Evolutionary conservation across 352 stramenopile species (phyloP).

Genomic region (Thraustotheca clavata): DNA sequence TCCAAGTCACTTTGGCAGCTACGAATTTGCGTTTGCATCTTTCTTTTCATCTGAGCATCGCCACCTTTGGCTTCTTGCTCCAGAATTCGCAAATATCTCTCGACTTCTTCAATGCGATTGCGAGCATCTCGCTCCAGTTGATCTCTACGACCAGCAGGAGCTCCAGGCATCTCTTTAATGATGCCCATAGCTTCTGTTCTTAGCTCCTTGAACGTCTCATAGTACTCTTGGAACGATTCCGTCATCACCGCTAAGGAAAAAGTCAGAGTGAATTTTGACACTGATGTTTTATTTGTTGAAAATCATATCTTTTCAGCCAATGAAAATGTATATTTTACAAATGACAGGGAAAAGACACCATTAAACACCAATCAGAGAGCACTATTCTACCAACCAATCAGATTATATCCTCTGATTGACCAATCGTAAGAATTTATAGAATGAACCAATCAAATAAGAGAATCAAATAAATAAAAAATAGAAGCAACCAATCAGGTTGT

Average conservation of each 20-base stretch:
- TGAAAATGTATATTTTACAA: too few species aligned
- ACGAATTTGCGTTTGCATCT: conserved; percentile 78
- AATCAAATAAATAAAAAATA: too few species aligned
- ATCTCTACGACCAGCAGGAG: neutral
- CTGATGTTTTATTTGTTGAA: too few species aligned
- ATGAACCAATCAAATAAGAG: too few species aligned
- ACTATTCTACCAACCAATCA: too few species aligned
- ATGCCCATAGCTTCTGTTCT: conserved; percentile 12
- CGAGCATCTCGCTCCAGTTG: neutral
- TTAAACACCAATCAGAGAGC: too few species aligned
- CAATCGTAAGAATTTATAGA: too few species aligned
- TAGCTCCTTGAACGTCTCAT: conserved; percentile 17
- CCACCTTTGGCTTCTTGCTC: conserved; percentile 73
- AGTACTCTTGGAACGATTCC: conserved; percentile 20
- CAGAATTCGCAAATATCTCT: conserved; percentile 58
- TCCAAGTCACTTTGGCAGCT: conserved; percentile 79
- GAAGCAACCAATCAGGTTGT: too few species aligned
- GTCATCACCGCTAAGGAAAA: conserved; percentile 3
- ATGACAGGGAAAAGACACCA: too few species aligned
- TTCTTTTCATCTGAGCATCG: conserved; percentile 64
- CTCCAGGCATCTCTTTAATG: conserved; percentile 9
- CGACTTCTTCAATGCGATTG: conserved; percentile 4
- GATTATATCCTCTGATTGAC: too few species aligned
- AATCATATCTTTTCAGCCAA: too few species aligned
- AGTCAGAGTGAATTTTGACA: conserved; percentile 1